Evolutionary conservation across 164 flowering plant species (phyloP).

Genomic region (grape (Vitis vinifera)): ASM3070453v1 NC_081822.1:3898001-3898500

Average conservation of each 20-base stretch:
- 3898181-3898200: too few species aligned
- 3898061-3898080: background rate
- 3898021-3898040: background rate
- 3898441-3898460: too few species aligned
- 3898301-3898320: conserved; percentile 23
- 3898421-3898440: too few species aligned
- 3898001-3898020: conserved; percentile 75
- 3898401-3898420: too few species aligned
- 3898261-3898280: conserved; percentile 66
- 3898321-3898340: conserved; percentile 3
- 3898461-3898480: too few species aligned
- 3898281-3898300: conserved; percentile 42
- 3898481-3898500: too few species aligned
- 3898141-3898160: too few species aligned
- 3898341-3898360: background rate
- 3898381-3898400: background rate
- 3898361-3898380: background rate
- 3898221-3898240: conserved; percentile 77
- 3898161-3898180: too few species aligned
- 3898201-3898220: background rate
- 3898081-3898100: too few species aligned
- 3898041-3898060: background rate
- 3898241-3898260: conserved; percentile 73
- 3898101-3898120: too few species aligned
- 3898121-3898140: background rate